phyloP scores from a whole-genome alignment of 2,329 filamentous ascomycete species.

The Calonectria pseudoreteaudii region DNA sequence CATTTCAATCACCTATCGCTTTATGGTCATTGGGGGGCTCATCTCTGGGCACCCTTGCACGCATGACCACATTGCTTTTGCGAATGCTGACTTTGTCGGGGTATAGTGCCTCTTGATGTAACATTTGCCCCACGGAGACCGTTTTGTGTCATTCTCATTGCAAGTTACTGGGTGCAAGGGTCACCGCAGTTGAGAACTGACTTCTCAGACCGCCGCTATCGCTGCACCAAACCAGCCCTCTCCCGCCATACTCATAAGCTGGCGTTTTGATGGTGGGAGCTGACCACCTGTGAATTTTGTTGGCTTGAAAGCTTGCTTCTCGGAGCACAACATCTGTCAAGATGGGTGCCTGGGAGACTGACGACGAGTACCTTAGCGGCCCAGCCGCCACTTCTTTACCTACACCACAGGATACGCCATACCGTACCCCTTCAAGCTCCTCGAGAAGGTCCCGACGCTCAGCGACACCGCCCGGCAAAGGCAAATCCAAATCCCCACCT shows the following conservation, averaged over 20 bases:
- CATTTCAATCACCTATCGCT: not conserved
- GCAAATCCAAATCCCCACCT: constrained; percentile 69
- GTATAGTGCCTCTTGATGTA: constrained; percentile 22
- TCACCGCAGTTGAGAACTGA: constrained; percentile 21
- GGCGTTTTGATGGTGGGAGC: constrained; percentile 14
- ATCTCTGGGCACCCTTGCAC: constrained; percentile 1
- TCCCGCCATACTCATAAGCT: not conserved
- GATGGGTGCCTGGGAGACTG: constrained; percentile 72
- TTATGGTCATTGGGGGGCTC: not conserved
- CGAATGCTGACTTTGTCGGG: constrained; percentile 20
- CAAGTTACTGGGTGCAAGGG: constrained; percentile 32
- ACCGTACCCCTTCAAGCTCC: constrained; percentile 76
- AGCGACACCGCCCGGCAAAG: constrained; percentile 69
- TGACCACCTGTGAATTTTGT: not conserved
- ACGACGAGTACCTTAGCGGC: constrained; percentile 69
- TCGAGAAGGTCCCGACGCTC: constrained; percentile 74
- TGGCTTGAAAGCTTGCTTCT: not conserved
- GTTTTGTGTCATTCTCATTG: constrained; percentile 17
- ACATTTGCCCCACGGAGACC: constrained; percentile 13
- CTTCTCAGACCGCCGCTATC: not conserved
- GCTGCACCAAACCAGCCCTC: not conserved
- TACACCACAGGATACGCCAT: constrained; percentile 78
- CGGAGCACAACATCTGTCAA: constrained; percentile 27
- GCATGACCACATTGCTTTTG: constrained; percentile 19
- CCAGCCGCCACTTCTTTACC: constrained; percentile 71